Evolutionary conservation across 148 eudicot species (phyloP).

Genomic region (Cornus florida): DNA sequence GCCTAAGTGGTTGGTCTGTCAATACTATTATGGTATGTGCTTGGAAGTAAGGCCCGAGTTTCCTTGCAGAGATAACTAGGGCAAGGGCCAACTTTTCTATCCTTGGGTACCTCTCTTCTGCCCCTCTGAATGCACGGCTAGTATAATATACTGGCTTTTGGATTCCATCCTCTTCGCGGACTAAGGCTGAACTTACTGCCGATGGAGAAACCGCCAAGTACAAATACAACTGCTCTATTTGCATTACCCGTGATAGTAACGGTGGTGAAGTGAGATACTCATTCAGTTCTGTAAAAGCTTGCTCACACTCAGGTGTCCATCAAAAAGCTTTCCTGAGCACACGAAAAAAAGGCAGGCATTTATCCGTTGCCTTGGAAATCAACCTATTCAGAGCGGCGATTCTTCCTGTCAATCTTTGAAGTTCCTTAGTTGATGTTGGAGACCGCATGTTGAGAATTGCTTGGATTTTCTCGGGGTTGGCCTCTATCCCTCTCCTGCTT

Average conservation of each 20-base stretch:
- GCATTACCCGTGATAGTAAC: no score
- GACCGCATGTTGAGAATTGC: not conserved
- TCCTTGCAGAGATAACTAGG: not conserved
- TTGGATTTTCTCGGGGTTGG: not conserved
- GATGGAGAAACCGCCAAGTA: not conserved
- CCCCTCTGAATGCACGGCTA: no score
- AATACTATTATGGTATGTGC: not conserved
- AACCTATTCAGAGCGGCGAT: not conserved
- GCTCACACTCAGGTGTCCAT: not conserved
- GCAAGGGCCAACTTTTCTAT: not conserved
- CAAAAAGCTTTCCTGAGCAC: not conserved
- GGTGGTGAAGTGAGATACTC: not conserved
- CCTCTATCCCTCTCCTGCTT: not conserved
- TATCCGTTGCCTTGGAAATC: not conserved
- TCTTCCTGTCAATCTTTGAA: not conserved
- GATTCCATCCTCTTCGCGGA: not conserved
- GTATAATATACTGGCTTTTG: not conserved
- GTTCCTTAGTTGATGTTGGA: not conserved
- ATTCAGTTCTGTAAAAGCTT: not conserved
- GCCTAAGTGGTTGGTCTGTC: no score
- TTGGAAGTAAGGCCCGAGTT: not conserved
- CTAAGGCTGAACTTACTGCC: not conserved
- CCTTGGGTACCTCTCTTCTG: no score
- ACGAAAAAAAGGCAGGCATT: not conserved
- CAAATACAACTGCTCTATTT: not conserved